Conservation (phyloP, 306 rosid genomes). For the Cyamopsis tetragonoloba region DNA sequence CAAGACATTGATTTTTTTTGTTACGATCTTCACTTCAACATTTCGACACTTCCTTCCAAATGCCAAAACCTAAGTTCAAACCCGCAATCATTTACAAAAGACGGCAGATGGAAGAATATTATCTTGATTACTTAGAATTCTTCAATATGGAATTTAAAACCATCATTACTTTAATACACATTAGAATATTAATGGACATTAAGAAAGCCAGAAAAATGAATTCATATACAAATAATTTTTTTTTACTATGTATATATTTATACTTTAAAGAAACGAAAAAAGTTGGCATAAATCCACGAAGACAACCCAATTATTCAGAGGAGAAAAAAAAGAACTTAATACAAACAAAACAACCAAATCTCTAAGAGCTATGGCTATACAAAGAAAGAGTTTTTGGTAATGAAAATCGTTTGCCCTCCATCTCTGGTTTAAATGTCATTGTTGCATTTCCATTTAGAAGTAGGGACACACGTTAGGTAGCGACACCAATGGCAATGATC, state of each 20-base stretch:
- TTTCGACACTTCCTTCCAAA: slow-evolving; percentile 2
- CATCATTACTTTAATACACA: background rate
- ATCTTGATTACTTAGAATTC: background rate
- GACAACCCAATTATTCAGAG: slow-evolving; percentile 7
- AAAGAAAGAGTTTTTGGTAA: background rate
- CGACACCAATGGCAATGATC: slow-evolving; percentile 83
- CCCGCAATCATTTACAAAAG: background rate
- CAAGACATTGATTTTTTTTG: slow-evolving; percentile 7
- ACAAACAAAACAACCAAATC: background rate
- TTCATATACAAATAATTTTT: slow-evolving; percentile 28
- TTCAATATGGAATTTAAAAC: background rate
- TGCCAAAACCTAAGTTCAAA: background rate
- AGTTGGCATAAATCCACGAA: slow-evolving; percentile 3
- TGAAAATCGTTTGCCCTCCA: background rate
- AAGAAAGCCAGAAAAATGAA: background rate
- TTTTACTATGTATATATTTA: background rate
- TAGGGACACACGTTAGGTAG: slow-evolving; percentile 64
- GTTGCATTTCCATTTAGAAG: slow-evolving; percentile 65
- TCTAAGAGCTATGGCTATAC: slow-evolving; percentile 27
- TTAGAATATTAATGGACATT: background rate
- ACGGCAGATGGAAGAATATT: background rate
- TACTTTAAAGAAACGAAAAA: background rate
- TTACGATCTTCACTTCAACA: too few relatives aligned
- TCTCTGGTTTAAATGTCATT: slow-evolving; percentile 12
- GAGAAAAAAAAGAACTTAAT: background rate